These are phyloP conservation scores for Stephania cephalantha DNA, from an alignment of 164 flowering plant species.

Conservation along the genomic window DNA sequence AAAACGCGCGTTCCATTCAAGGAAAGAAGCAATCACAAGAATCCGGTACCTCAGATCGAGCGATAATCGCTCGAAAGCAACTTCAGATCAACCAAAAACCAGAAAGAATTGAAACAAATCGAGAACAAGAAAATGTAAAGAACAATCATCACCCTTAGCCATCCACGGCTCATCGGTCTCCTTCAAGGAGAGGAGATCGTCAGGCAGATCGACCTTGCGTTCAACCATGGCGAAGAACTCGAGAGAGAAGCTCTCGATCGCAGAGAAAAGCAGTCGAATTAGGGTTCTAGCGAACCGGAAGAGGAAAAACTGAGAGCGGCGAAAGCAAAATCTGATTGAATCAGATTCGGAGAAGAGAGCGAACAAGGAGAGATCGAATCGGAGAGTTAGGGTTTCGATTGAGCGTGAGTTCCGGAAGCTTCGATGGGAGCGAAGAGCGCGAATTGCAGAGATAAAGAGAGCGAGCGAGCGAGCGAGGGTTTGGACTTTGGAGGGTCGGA, in stretches of 20 bases:
- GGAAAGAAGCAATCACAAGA: background rate
- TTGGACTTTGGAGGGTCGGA: slow-evolving; percentile 49
- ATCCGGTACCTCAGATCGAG: slow-evolving; percentile 3
- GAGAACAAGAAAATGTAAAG: background rate
- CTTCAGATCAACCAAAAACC: background rate
- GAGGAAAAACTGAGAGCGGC: background rate
- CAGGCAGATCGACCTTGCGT: slow-evolving; percentile 65
- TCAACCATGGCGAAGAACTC: slow-evolving; percentile 40
- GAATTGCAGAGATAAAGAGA: slow-evolving; percentile 3
- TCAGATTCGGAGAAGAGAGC: background rate
- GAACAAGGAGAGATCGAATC: background rate
- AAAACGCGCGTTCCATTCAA: background rate
- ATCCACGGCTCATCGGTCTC: slow-evolving; percentile 39
- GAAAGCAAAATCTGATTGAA: slow-evolving; percentile 6
- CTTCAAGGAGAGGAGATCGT: slow-evolving; percentile 58
- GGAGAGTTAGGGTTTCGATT: slow-evolving; percentile 2
- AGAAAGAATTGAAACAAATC: background rate
- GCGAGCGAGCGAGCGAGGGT: slow-evolving; percentile 22
- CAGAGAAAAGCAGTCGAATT: slow-evolving; percentile 4
- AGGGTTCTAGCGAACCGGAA: background rate
- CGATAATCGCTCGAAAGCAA: background rate
- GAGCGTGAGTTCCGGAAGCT: background rate
- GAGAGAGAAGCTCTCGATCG: slow-evolving; percentile 1
- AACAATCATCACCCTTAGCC: slow-evolving; percentile 42
- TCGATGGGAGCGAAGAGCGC: slow-evolving; percentile 1